phyloP scores from a whole-genome alignment of 108 stramenopile genomes.

The Fragilariopsis cylindrus region DNA sequence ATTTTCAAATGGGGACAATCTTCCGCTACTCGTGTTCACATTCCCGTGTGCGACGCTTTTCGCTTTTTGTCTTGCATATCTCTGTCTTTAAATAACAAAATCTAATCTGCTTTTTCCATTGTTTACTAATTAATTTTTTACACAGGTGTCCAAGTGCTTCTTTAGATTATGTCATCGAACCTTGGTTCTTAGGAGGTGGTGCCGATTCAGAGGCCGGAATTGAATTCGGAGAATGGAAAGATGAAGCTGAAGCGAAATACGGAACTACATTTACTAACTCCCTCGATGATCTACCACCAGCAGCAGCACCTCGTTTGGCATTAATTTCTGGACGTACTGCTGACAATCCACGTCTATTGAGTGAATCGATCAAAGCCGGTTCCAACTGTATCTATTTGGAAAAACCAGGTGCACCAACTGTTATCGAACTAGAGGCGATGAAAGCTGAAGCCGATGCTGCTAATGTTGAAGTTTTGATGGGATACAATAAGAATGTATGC shows the following conservation, averaged over 20 bases:
- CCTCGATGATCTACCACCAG: conserved; percentile 66
- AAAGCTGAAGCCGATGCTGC: conserved; percentile 71
- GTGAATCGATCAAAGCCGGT: conserved; percentile 73
- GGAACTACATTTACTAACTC: conserved; percentile 61
- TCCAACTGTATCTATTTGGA: conserved; percentile 83
- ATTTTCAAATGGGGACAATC: no score
- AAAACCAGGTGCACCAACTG: conserved; percentile 93
- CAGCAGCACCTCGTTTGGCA: conserved; percentile 69
- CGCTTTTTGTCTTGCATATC: neutral
- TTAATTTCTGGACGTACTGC: conserved; percentile 89
- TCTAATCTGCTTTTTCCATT: neutral
- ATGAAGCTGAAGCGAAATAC: conserved; percentile 49
- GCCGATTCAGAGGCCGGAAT: conserved; percentile 62
- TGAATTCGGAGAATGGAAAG: conserved; percentile 74
- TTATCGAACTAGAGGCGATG: conserved; percentile 74
- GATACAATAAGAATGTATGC: conserved; percentile 94
- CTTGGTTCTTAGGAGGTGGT: conserved; percentile 87
- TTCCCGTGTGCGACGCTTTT: no score
- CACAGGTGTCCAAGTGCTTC: conserved; percentile 81
- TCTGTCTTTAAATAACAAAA: neutral
- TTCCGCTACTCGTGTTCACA: no score
- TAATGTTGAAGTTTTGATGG: conserved; percentile 84
- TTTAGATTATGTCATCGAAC: conserved; percentile 80
- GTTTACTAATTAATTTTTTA: neutral
- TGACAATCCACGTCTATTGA: conserved; percentile 84